A percentile compares a stretch with the other conserved stretches of the same genome.
Evolutionary conservation across 257 asterid genomes (phyloP).

Genomic region (Ballota nigra): DNA sequence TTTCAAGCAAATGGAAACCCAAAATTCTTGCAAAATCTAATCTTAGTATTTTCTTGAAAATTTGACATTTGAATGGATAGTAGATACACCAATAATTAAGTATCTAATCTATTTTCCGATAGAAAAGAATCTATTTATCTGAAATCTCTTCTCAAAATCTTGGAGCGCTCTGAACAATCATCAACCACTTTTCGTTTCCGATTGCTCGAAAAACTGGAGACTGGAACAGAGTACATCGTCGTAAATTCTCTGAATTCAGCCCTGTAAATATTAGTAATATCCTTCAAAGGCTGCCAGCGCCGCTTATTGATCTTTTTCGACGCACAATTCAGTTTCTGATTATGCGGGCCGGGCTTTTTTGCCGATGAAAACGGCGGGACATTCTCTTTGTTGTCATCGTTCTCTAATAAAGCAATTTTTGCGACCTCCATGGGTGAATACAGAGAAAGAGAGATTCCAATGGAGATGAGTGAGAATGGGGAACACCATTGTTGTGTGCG

Average conservation of each 20-base stretch:
- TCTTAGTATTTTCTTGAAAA: not conserved
- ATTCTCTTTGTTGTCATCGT: constrained; percentile 42
- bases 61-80: not conserved
- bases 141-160: constrained; percentile 37
- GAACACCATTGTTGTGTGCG: not conserved
- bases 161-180: constrained; percentile 23
- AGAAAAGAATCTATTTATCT: constrained; percentile 36
- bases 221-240: not conserved
- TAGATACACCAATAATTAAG: not conserved
- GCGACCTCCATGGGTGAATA: constrained; percentile 27
- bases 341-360: constrained; percentile 1
- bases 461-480: not conserved
- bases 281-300: constrained; percentile 41
- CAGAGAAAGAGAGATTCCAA: not conserved
- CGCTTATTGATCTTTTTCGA: constrained; percentile 5
- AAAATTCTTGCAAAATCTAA: not conserved
- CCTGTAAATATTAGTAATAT: constrained; percentile 38
- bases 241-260: not conserved
- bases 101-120: not conserved
- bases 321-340: constrained; percentile 1
- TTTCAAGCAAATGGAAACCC: not conserved
- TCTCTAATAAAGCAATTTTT: constrained; percentile 6
- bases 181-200: constrained; percentile 33
- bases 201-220: not conserved
- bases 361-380: constrained; percentile 25